phyloP scores from a whole-genome alignment of 1,139 yeast species.

The Candida buenavistaensis region DNA sequence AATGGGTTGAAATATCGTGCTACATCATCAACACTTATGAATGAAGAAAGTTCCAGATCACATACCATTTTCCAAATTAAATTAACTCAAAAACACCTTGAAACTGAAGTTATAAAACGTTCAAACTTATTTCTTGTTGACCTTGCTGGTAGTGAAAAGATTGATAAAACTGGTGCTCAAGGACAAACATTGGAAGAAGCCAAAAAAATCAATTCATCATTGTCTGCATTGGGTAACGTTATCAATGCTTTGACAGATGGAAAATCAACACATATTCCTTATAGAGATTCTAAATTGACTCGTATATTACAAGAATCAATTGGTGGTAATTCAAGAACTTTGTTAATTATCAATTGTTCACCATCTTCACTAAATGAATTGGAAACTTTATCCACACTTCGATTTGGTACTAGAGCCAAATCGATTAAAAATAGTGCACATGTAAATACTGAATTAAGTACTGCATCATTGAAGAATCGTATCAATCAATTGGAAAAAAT shows the following conservation, averaged over 20 bases:
- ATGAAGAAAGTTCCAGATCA: conserved; percentile 74
- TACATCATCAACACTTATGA: conserved; percentile 69
- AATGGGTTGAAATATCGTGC: conserved; percentile 59
- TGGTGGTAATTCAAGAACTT: conserved; percentile 85
- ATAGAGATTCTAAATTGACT: conserved; percentile 80
- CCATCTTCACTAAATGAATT: conserved; percentile 59
- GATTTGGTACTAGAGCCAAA: conserved; percentile 83
- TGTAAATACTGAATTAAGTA: conserved; percentile 67
- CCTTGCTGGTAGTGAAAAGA: conserved; percentile 86
- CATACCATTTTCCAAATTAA: conserved; percentile 77
- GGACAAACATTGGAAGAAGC: conserved; percentile 83
- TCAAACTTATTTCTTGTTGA: conserved; percentile 80
- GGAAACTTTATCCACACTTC: conserved; percentile 75
- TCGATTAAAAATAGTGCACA: conserved; percentile 67
- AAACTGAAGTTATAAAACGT: conserved; percentile 57
- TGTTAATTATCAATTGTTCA: conserved; percentile 77
- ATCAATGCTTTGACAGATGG: conserved; percentile 77
- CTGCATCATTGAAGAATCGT: conserved; percentile 51
- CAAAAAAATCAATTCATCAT: conserved; percentile 75
- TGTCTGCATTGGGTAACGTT: conserved; percentile 78
- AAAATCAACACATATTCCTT: conserved; percentile 67
- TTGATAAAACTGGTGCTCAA: conserved; percentile 77
- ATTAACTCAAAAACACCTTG: conserved; percentile 58
- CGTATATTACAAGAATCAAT: conserved; percentile 77
- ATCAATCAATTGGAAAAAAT: conserved; percentile 49